Evolutionary conservation across 1,284 basidiomycete species (phyloP).

Genomic region (Tylopilus sp.): DNA sequence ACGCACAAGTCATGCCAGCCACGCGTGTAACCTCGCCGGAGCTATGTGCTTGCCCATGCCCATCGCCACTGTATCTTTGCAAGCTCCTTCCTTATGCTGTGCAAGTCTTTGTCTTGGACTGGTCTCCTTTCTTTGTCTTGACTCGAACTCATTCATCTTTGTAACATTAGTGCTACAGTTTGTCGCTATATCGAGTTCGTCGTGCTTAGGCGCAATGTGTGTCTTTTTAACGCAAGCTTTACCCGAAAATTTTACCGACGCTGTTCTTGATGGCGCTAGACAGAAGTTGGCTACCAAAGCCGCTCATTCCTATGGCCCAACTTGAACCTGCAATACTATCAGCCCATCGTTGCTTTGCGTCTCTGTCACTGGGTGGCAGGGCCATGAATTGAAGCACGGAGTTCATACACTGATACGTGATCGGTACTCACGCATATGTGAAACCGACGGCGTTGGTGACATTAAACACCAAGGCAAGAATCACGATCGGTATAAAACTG

Average conservation of each 20-base stretch:
- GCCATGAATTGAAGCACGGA: slow-evolving; percentile 11
- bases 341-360: slow-evolving; percentile 84
- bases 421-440: slow-evolving; percentile 73
- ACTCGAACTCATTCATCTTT: slow-evolving; percentile 16
- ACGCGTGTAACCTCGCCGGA: slow-evolving; percentile 9
- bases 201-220: slow-evolving; percentile 8
- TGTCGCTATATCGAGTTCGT: slow-evolving; percentile 10
- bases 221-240: slow-evolving; percentile 10
- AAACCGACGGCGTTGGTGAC: slow-evolving; percentile 89
- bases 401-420: slow-evolving; percentile 4
- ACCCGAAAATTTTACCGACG: slow-evolving; percentile 70
- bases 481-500: slow-evolving; percentile 84
- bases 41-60: slow-evolving; percentile 10
- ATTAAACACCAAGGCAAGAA: slow-evolving; percentile 88
- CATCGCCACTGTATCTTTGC: slow-evolving; percentile 10
- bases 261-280: slow-evolving; percentile 77
- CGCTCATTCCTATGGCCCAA: slow-evolving; percentile 65
- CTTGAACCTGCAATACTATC: slow-evolving; percentile 58
- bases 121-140: not conserved
- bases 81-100: slow-evolving; percentile 17
- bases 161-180: slow-evolving; percentile 31
- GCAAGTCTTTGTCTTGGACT: slow-evolving; percentile 25
- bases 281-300: slow-evolving; percentile 76
- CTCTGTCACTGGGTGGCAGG: slow-evolving; percentile 62
- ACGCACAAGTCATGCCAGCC: slow-evolving; percentile 11